Conservation (phyloP, 2,329 filamentous ascomycete species). For the Ascosphaera apis region DNA sequence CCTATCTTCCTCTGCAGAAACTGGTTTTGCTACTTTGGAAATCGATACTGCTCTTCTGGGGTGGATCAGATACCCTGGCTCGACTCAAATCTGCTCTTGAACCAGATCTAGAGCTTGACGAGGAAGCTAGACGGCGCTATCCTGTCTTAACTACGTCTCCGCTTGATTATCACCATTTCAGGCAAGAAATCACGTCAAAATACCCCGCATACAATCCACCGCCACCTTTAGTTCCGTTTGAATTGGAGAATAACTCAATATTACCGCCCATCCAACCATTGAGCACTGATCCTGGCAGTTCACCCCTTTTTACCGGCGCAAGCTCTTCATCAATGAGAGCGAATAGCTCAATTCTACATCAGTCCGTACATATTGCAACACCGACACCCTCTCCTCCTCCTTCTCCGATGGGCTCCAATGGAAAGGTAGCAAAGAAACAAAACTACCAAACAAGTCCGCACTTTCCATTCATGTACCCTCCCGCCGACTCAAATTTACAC, state of each 20-base stretch:
- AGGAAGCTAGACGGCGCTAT: slow-evolving; percentile 37
- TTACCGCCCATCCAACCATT: slow-evolving; percentile 50
- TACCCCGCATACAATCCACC: slow-evolving; percentile 93
- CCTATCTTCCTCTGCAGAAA: slow-evolving; percentile 34
- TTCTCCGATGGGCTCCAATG: slow-evolving; percentile 58
- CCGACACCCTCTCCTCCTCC: slow-evolving; percentile 89
- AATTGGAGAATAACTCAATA: slow-evolving; percentile 76
- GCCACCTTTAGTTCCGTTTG: slow-evolving; percentile 56
- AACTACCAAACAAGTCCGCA: slow-evolving; percentile 99
- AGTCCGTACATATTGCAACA: slow-evolving; percentile 96
- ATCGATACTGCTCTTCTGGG: slow-evolving; percentile 63
- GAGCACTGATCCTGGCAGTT: neutral
- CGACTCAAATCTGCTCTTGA: slow-evolving; percentile 48
- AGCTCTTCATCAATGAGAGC: slow-evolving; percentile 23
- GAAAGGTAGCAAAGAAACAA: slow-evolving; percentile 92
- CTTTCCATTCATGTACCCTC: slow-evolving; percentile 93
- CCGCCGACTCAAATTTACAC: slow-evolving; percentile 59
- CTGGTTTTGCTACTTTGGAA: slow-evolving; percentile 82
- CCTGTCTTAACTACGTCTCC: slow-evolving; percentile 82
- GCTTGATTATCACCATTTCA: slow-evolving; percentile 85
- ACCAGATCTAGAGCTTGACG: slow-evolving; percentile 25
- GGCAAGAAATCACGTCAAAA: slow-evolving; percentile 91
- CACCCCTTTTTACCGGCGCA: slow-evolving; percentile 38
- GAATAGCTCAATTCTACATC: slow-evolving; percentile 59
- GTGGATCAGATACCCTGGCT: slow-evolving; percentile 50